Percentiles rank a stretch among this genome's conserved stretches.
Conservation (phyloP, 345 rosid species). For the Turritis glabra region DNA sequence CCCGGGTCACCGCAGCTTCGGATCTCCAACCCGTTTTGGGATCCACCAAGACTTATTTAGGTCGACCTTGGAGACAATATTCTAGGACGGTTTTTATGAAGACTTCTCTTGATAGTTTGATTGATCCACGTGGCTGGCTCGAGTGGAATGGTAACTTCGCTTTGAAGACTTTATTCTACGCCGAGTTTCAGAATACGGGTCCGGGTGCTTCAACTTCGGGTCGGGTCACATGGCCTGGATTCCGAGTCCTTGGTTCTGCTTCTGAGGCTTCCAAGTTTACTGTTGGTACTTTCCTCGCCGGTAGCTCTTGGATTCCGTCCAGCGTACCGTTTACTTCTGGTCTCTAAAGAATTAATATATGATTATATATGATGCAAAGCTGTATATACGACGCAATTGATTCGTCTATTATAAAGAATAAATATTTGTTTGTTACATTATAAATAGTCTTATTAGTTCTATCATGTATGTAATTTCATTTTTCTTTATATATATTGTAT, state of each 20-base stretch:
- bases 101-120: conserved; percentile 52
- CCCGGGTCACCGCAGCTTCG: conserved; percentile 52
- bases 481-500: not conserved
- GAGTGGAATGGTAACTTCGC: conserved; percentile 61
- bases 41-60: conserved; percentile 57
- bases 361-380: conserved; percentile 8
- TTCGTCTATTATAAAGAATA: conserved; percentile 21
- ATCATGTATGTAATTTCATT: not conserved
- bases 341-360: conserved; percentile 26
- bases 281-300: conserved; percentile 52
- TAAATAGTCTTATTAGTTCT: not conserved
- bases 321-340: conserved; percentile 55
- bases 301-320: conserved; percentile 53
- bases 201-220: conserved; percentile 47
- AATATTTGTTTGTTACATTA: conserved; percentile 1
- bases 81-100: conserved; percentile 53
- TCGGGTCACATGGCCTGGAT: conserved; percentile 60
- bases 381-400: conserved; percentile 26
- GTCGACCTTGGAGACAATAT: conserved; percentile 62
- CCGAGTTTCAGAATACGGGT: conserved; percentile 62
- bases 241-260: conserved; percentile 42
- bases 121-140: conserved; percentile 57
- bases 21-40: conserved; percentile 51
- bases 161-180: conserved; percentile 45
- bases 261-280: conserved; percentile 55